A percentile compares a stretch with the other conserved stretches of the same genome.
Evolutionary conservation across 169 alveolate genomes (phyloP).

Genomic region (Perkinsus marinus): DNA sequence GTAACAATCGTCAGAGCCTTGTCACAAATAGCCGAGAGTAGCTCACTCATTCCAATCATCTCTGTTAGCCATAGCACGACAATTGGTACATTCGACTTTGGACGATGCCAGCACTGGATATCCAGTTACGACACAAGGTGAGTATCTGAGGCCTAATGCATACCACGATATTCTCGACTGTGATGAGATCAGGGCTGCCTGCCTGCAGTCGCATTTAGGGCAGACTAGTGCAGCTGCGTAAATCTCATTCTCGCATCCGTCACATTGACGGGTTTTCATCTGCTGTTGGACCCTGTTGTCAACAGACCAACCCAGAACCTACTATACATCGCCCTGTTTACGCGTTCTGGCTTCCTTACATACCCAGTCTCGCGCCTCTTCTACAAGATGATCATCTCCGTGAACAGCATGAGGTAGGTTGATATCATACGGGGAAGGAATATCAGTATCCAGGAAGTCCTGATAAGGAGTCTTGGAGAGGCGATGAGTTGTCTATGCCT

Average conservation of each 20-base stretch:
- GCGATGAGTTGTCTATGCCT: constrained; percentile 42
- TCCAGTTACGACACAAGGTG: constrained; percentile 72
- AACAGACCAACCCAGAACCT: constrained; percentile 41
- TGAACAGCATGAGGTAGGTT: constrained; percentile 38
- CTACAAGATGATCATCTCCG: constrained; percentile 36
- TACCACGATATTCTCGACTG: neutral
- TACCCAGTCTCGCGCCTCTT: constrained; percentile 67
- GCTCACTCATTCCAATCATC: constrained; percentile 61
- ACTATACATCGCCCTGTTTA: too few relatives aligned
- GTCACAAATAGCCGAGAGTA: constrained; percentile 23
- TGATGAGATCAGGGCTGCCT: constrained; percentile 9
- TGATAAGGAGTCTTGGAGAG: neutral
- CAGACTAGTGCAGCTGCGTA: constrained; percentile 55
- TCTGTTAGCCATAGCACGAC: constrained; percentile 59
- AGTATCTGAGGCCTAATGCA: neutral
- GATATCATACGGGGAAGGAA: constrained; percentile 68
- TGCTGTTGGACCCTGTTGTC: constrained; percentile 39
- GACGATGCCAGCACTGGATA: constrained; percentile 54
- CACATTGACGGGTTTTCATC: constrained; percentile 49
- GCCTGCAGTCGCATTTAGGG: constrained; percentile 36
- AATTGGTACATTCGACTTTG: constrained; percentile 49
- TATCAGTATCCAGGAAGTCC: constrained; percentile 65
- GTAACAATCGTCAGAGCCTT: constrained; percentile 9
- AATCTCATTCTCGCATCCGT: constrained; percentile 48
- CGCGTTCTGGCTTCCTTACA: too few relatives aligned